Conservation (phyloP, 805 yeast species). For the Yarrowia sp. region DNA sequence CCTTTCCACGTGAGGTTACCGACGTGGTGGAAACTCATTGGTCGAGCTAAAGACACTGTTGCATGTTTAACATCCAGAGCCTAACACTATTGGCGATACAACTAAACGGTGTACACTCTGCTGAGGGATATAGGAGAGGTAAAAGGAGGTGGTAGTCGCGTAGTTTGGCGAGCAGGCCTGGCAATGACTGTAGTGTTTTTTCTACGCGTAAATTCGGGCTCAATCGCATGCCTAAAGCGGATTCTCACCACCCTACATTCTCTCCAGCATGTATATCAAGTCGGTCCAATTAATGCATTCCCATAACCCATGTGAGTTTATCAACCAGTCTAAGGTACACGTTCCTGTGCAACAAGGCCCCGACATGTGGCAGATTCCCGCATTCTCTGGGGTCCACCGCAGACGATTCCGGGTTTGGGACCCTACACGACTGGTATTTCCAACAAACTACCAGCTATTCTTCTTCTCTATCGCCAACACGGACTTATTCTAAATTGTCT, state of each 20-base stretch:
- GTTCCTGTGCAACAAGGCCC: background rate
- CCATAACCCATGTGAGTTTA: constrained; percentile 34
- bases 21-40: constrained; percentile 27
- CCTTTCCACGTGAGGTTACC: constrained; percentile 17
- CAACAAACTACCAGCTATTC: too few species aligned
- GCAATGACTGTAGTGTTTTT: too few species aligned
- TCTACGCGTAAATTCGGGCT: too few species aligned
- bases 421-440: too few species aligned
- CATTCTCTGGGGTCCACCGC: too few species aligned
- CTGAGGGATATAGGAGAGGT: constrained; percentile 6
- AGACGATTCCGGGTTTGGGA: too few species aligned
- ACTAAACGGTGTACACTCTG: constrained; percentile 7
- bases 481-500: background rate
- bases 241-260: too few species aligned
- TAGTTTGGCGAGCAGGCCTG: background rate
- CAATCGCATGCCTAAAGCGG: too few species aligned
- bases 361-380: too few species aligned
- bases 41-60: constrained; percentile 15
- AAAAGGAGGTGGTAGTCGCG: background rate
- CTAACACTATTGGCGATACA: constrained; percentile 16
- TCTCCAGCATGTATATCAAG: background rate
- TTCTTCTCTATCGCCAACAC: too few species aligned
- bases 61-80: background rate
- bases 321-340: constrained; percentile 21
- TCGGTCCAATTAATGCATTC: constrained; percentile 30